Evolutionary conservation across 2,329 filamentous ascomycete genomes (phyloP).

Genomic region (Kalmusia sp.): DNA sequence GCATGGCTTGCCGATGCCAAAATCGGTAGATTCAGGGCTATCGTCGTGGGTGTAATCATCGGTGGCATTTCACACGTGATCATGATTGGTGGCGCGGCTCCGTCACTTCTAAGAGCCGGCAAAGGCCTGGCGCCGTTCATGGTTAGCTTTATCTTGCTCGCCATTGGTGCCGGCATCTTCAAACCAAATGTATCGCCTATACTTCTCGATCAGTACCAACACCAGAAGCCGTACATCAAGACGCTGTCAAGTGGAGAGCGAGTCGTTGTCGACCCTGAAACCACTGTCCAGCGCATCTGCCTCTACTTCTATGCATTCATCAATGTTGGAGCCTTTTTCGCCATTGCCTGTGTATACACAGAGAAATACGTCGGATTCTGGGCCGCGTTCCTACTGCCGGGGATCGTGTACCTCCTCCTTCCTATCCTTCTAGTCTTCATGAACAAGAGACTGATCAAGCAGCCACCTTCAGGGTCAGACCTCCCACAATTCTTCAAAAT

Average conservation of each 20-base stretch:
- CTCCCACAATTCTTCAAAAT: conserved; percentile 44
- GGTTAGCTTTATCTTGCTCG: conserved; percentile 47
- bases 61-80: conserved; percentile 47
- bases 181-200: conserved; percentile 53
- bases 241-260: conserved; percentile 63
- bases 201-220: conserved; percentile 54
- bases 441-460: conserved; percentile 44
- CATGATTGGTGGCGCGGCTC: conserved; percentile 46
- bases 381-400: conserved; percentile 47
- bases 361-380: conserved; percentile 53
- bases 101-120: conserved; percentile 49
- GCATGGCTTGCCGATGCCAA: conserved; percentile 55
- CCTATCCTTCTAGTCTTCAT: conserved; percentile 32
- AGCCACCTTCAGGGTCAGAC: conserved; percentile 43
- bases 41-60: conserved; percentile 47
- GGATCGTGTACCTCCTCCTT: conserved; percentile 38
- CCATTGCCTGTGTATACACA: conserved; percentile 39
- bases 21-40: conserved; percentile 50
- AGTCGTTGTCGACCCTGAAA: conserved; percentile 73
- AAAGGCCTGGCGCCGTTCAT: conserved; percentile 48
- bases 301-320: conserved; percentile 38
- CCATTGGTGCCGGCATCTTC: conserved; percentile 37
- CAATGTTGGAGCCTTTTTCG: conserved; percentile 62
- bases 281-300: conserved; percentile 71
- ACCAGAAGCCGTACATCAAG: conserved; percentile 52